A percentile compares a stretch with the other conserved stretches of the same genome.
These are phyloP conservation scores for Saturnispora gosingensis DNA, from an alignment of 805 yeast species.

Conservation along the genomic window DNA sequence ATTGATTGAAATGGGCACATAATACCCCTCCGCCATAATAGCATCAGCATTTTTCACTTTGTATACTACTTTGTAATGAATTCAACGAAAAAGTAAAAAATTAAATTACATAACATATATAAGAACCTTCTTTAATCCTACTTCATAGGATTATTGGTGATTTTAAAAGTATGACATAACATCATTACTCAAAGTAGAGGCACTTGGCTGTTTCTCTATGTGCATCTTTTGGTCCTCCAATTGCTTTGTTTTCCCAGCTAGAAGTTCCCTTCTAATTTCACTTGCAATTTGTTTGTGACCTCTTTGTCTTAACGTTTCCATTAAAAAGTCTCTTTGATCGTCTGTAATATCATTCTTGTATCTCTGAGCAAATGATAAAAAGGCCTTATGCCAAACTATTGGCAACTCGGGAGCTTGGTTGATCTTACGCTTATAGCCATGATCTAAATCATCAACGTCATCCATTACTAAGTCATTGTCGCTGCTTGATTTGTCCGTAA, in stretches of 20 bases:
- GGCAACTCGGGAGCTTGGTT: conserved; percentile 57
- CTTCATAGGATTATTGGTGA: neutral
- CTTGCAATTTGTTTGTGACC: conserved; percentile 85
- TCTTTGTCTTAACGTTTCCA: conserved; percentile 86
- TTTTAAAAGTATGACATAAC: conserved; percentile 25
- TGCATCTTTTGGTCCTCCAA: conserved; percentile 10
- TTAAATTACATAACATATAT: neutral
- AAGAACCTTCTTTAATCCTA: neutral
- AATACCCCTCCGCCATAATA: neutral
- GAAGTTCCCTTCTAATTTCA: conserved; percentile 85
- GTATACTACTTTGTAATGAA: neutral
- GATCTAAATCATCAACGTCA: conserved; percentile 26
- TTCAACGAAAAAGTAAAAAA: neutral
- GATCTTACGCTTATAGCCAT: conserved; percentile 25
- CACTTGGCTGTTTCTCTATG: conserved; percentile 5
- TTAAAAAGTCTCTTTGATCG: conserved; percentile 89
- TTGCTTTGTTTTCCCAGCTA: conserved; percentile 70
- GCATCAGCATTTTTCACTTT: neutral
- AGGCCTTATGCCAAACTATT: conserved; percentile 95
- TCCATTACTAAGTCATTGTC: conserved; percentile 11
- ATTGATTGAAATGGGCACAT: conserved; percentile 23
- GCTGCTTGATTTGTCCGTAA: conserved; percentile 30
- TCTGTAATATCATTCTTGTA: conserved; percentile 98
- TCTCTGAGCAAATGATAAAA: conserved; percentile 88
- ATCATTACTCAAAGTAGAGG: conserved; percentile 21